Conservation (phyloP, 2,329 filamentous ascomycete species). For the Dactylellina sp. region DNA sequence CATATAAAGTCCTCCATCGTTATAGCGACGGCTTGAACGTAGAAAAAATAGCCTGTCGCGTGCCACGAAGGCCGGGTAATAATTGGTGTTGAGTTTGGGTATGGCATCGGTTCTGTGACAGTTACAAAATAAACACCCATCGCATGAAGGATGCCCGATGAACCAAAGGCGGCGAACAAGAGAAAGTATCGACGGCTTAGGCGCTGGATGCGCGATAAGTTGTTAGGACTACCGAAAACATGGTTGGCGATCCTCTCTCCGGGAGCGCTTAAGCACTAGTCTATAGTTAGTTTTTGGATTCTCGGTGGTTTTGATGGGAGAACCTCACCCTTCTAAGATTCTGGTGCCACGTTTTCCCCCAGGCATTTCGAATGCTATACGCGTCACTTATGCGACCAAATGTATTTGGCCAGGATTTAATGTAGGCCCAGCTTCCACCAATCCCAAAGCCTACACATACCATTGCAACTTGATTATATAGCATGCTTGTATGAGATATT, state of each 20-base stretch:
- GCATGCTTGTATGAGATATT: slow-evolving; percentile 36
- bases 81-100: slow-evolving; percentile 22
- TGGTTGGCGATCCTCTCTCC: slow-evolving; percentile 26
- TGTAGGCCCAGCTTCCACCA: slow-evolving; percentile 35
- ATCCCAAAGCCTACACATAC: slow-evolving; percentile 28
- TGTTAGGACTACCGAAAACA: slow-evolving; percentile 21
- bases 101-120: slow-evolving; percentile 25
- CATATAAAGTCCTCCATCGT: slow-evolving; percentile 34
- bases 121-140: slow-evolving; percentile 42
- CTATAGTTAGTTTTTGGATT: background rate
- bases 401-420: slow-evolving; percentile 32
- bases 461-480: slow-evolving; percentile 26
- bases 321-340: slow-evolving; percentile 26
- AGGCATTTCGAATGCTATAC: slow-evolving; percentile 41
- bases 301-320: background rate
- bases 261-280: slow-evolving; percentile 30
- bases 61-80: slow-evolving; percentile 19
- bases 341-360: slow-evolving; percentile 50
- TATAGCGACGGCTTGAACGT: slow-evolving; percentile 18
- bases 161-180: slow-evolving; percentile 28
- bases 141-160: slow-evolving; percentile 37
- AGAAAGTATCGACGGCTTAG: slow-evolving; percentile 30
- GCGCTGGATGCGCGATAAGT: slow-evolving; percentile 7
- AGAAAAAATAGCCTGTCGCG: slow-evolving; percentile 28
- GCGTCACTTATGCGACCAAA: slow-evolving; percentile 18